A percentile compares a stretch with the other conserved stretches of the same genome.
Evolutionary conservation across 352 stramenopile species (phyloP).

Genomic region (Globisporangium sylvaticum): DNA sequence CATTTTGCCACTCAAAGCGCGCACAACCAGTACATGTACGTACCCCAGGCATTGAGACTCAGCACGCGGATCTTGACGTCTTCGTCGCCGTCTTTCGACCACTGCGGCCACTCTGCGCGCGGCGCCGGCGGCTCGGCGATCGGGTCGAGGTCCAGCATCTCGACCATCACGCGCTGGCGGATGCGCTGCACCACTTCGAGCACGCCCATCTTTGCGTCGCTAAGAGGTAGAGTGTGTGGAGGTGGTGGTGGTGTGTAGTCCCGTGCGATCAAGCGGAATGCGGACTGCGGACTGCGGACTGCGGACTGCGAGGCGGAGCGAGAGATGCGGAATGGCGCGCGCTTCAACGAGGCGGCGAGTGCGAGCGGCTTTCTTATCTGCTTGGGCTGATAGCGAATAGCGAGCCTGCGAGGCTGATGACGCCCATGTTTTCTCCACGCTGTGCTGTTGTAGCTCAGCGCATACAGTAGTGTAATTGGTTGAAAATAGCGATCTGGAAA

Average conservation of each 20-base stretch:
- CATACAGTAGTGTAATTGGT: background rate
- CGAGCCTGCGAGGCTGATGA: background rate
- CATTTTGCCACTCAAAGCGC: background rate
- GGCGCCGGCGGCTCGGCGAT: slow-evolving; percentile 41
- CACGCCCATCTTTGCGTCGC: slow-evolving; percentile 23
- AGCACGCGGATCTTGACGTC: slow-evolving; percentile 52
- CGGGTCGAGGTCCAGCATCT: slow-evolving; percentile 57
- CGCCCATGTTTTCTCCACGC: background rate
- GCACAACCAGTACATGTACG: slow-evolving; percentile 5
- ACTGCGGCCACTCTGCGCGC: slow-evolving; percentile 28
- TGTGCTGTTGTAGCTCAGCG: background rate
- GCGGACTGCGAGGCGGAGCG: background rate
- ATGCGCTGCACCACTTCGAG: slow-evolving; percentile 36
- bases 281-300: background rate
- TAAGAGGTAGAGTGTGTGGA: background rate
- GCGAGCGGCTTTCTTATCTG: background rate
- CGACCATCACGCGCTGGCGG: slow-evolving; percentile 46
- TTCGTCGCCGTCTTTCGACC: slow-evolving; percentile 15
- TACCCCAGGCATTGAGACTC: slow-evolving; percentile 78
- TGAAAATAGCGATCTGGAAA: background rate
- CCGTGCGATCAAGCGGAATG: background rate
- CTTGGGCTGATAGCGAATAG: background rate
- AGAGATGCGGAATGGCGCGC: background rate
- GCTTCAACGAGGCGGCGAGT: background rate
- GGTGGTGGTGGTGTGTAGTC: background rate